These are phyloP conservation scores for Aspergillus neotritici DNA, from an alignment of 2,329 filamentous ascomycete species.

Conservation along the genomic window DNA sequence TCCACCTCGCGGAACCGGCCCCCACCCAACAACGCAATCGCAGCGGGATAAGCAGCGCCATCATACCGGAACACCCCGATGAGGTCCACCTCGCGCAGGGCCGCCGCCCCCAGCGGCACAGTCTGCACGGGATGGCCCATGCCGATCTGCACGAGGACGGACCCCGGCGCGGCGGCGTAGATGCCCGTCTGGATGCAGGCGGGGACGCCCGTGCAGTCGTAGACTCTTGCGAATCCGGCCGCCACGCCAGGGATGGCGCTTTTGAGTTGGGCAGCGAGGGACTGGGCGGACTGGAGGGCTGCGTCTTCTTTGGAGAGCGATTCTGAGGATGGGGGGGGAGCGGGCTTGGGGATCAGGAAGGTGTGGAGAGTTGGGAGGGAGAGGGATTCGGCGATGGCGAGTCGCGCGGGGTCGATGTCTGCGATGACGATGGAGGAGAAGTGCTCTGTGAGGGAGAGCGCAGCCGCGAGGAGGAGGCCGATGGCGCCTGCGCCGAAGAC, in stretches of 20 bases:
- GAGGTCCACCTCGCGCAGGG: constrained; percentile 52
- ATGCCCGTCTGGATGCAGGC: constrained; percentile 43
- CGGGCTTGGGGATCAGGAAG: constrained; percentile 31
- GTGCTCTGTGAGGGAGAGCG: constrained; percentile 50
- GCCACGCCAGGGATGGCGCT: constrained; percentile 17
- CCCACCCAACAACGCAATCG: constrained; percentile 48
- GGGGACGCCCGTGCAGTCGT: constrained; percentile 44
- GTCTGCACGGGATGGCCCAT: constrained; percentile 54
- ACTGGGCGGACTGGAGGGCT: constrained; percentile 32
- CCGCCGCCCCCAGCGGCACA: constrained; percentile 50
- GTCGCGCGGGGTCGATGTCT: constrained; percentile 54
- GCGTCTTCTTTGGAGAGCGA: too few species aligned
- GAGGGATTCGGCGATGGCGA: constrained; percentile 49
- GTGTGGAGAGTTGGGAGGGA: constrained; percentile 31
- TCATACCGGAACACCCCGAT: constrained; percentile 55
- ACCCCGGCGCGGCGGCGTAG: constrained; percentile 44
- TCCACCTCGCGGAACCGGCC: constrained; percentile 46
- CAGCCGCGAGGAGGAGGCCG: constrained; percentile 54
- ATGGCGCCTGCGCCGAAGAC: constrained; percentile 60
- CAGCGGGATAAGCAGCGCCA: constrained; percentile 48
- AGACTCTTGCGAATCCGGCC: constrained; percentile 39
- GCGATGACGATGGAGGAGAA: constrained; percentile 54
- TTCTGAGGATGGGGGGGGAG: constrained; percentile 5
- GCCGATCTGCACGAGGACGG: constrained; percentile 50
- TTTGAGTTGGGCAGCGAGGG: constrained; percentile 29